Evolutionary conservation across 2,329 filamentous ascomycete genomes (phyloP), one percentile per base, ranked within the genome.

Genomic region (Penicillium sp.): DNA sequence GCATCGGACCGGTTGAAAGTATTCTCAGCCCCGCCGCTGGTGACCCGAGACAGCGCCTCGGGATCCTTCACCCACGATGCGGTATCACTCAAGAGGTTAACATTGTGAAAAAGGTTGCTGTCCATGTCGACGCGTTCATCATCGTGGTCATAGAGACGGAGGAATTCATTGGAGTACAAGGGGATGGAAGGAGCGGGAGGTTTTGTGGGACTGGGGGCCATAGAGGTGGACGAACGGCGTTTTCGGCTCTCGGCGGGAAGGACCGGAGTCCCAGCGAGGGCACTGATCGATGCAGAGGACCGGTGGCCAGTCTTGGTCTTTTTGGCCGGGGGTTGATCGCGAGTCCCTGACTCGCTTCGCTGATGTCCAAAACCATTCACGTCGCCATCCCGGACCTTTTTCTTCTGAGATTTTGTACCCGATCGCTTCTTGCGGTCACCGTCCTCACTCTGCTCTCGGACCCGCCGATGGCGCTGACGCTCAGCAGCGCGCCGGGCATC

Each of bases 251-350:
- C 83, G 61, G 87, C 84, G 2, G 84, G 85, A 57, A 90, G 85
- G 60, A 87, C 87, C 61, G 88, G 85, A 69, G 89, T 87, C 48
- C 85, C 80, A 28, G 86, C 82, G 54, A 89, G 81, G n/a, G 89
- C 89, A 68, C 87, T 88, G 65, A 91, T 80, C 1, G 93, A 96
- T 60, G 89, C 88, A 35, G 88, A 93, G 0, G 90, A 78, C 65
- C 90, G 90, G 79, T 97, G 94, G 52, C 84, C 87, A n/a, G 85
- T 88, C 77, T 96, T 97, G 1, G 89, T 75, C 71, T 92, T 93
- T 77, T 97, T 97, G 42, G 87, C 76, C 2, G 89, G 85, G 46
- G 87, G 87, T 54, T 73, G 74, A 51, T 77, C 75, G n/a, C 75
- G 78, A 57, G 78, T 73, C 33, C 77, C 76, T 35, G 84, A 83